Percentiles rank a stretch among this genome's conserved stretches.
Conservation (phyloP, 495 filamentous ascomycete species). For the Aspergillus homomorphus region DNA sequence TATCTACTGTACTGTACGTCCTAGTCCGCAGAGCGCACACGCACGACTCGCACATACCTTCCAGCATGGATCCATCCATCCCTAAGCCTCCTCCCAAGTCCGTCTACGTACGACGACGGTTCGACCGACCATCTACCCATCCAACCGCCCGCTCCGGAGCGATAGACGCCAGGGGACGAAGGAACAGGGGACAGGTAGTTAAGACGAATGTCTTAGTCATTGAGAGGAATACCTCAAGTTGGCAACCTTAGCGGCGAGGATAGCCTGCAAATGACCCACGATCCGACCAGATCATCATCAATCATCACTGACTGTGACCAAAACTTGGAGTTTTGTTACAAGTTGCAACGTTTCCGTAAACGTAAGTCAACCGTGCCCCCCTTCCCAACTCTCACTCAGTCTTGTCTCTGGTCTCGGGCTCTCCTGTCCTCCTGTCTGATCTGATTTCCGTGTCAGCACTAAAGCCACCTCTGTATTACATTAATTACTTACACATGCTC, state of each 20-base stretch:
- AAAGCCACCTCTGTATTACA: constrained; percentile 5
- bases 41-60: no score
- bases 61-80: no score
- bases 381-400: constrained; percentile 17
- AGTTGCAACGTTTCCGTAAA: constrained; percentile 2
- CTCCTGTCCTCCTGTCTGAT: no score
- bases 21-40: no score
- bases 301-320: neutral
- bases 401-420: constrained; percentile 8
- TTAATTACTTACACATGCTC: constrained; percentile 15
- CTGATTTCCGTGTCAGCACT: neutral
- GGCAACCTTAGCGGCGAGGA: neutral
- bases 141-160: neutral
- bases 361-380: neutral
- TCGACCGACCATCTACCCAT: neutral
- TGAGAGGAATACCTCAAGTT: neutral
- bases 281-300: constrained; percentile 30
- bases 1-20: neutral
- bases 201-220: constrained; percentile 3
- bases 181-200: neutral
- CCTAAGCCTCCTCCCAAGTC: no score
- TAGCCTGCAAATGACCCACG: constrained; percentile 25
- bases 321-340: no score
- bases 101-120: neutral
- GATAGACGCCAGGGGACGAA: neutral